Conservation (phyloP, 2,329 filamentous ascomycete genomes). For the Penicillium vulpinum region DNA sequence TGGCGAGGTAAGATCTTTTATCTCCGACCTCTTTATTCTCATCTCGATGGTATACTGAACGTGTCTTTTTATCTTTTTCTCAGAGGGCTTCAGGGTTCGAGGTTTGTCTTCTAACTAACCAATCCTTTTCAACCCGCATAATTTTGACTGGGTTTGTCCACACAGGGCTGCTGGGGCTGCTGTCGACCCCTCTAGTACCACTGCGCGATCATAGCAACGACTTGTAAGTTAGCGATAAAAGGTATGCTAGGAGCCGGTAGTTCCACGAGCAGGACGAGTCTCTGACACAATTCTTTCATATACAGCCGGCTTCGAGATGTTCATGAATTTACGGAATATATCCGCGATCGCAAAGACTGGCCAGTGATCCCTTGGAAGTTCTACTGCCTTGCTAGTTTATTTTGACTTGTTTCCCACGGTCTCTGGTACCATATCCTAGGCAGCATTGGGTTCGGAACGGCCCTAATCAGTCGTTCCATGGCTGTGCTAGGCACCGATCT, state of each 20-base stretch:
- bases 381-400: neutral
- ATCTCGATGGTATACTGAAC: neutral
- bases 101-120: neutral
- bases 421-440: no score
- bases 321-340: neutral
- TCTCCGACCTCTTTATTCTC: neutral
- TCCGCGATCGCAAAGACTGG: neutral
- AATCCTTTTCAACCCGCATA: neutral
- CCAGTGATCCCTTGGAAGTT: neutral
- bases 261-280: neutral
- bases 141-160: neutral
- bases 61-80: neutral
- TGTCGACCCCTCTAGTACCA: neutral
- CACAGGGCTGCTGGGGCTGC: neutral
- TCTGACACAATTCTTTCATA: neutral
- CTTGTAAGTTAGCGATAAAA: neutral
- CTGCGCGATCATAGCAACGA: neutral
- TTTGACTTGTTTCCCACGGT: no score
- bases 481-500: no score
- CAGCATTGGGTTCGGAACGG: no score
- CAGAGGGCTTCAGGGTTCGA: neutral
- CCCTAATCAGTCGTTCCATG: no score
- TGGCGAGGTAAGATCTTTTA: neutral
- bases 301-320: neutral
- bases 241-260: neutral